These are phyloP conservation scores for Epichloe uncinata DNA, from an alignment of 2,329 filamentous ascomycete genomes.

Conservation along the genomic window DNA sequence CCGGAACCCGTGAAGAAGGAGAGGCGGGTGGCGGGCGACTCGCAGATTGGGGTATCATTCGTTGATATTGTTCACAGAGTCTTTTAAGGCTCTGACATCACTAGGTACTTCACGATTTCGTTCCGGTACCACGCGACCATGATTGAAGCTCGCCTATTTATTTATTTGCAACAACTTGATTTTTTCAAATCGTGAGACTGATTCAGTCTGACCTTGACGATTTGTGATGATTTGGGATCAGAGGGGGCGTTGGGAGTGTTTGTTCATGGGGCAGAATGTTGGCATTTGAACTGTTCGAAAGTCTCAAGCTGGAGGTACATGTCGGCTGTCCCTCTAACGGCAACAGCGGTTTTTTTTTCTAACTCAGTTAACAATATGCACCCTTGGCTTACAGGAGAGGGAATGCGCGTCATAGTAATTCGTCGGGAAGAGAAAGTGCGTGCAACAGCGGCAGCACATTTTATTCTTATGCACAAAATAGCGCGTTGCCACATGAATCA, in stretches of 20 bases:
- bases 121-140: too few species aligned
- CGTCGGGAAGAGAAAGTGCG: background rate
- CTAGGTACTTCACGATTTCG: background rate
- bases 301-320: background rate
- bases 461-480: conserved; percentile 1
- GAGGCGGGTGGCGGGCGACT: conserved; percentile 46
- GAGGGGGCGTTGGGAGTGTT: background rate
- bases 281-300: background rate
- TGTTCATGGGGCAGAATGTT: background rate
- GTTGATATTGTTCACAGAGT: conserved; percentile 24
- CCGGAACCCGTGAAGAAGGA: conserved; percentile 56
- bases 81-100: background rate
- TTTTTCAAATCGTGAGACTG: background rate
- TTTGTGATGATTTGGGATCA: background rate
- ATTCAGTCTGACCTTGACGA: background rate
- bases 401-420: background rate
- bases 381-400: background rate
- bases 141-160: background rate
- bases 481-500: background rate
- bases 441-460: conserved; percentile 3
- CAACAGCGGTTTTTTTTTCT: background rate
- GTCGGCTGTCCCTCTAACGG: background rate
- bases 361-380: background rate
- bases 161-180: background rate
- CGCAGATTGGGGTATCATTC: conserved; percentile 73